Base-by-base conservation (phyloP, 2,329 filamentous ascomycete genomes). In the Diaporthe australafricana region DNA sequence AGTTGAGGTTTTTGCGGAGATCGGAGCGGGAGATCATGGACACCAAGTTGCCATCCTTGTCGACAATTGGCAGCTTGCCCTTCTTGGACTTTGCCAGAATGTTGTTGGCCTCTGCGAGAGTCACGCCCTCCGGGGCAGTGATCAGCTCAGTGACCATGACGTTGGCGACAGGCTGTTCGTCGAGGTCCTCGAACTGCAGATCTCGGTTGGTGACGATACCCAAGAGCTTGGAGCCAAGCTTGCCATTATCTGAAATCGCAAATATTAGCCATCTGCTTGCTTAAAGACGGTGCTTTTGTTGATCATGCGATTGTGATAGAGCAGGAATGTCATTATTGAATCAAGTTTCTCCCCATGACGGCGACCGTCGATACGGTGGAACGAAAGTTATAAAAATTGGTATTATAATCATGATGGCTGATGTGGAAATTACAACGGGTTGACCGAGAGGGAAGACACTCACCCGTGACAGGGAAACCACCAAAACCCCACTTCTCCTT, bases 401-500 rank as follows among this genome's bases (percentile, higher is more conserved):
- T 87, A 90, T 88, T 89, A 88, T 94, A 96, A 98, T 98, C 94
- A 95, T 87, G 38, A 32, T 56, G 72, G 70, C 74, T 76, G 68
- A 68, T 38, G 69, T 68, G 47, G 35, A 66, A 65, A 56, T 68
- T 32, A 53, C 62, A 70, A 67, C 57, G 67, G 1, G 14, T 48
- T 38, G 45, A 25, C 30, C 72, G 48, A 16, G 56, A 76, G 57
- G 71, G 69, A n/a, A 72, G 48, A 74, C 75, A 88, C 96, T 89
- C 88, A 99, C 97, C 96, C 85, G 96, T 99, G 72, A 99, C 96
- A 73, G 96, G 96, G 86, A 98, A 98, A 78, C 96, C 96, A 80
- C 97, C 96, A 80, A 99, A 99, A 38, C 96, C 96, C 94, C 96
- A 98, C 86, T 95, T 95, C 87, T 97, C 94, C 89, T 98, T 99